Conservation (phyloP, 192 early-diverging fungal genomes). For the Kappamyces sp. region DNA sequence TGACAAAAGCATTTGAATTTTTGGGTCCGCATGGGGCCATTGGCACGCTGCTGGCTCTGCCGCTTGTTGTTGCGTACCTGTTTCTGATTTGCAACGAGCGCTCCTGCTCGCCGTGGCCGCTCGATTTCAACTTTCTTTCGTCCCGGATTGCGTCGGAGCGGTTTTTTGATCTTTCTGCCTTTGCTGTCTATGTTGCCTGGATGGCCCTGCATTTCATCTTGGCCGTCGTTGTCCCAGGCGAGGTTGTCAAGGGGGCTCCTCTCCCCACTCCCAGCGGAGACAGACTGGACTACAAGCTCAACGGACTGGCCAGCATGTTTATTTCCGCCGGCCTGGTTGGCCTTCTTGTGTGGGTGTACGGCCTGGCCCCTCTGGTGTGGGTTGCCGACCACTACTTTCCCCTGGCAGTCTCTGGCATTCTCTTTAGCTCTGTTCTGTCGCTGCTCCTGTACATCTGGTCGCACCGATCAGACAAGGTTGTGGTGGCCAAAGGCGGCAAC, state of each 20-base stretch:
- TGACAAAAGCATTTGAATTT: conserved; percentile 76
- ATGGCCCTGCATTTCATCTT: conserved; percentile 60
- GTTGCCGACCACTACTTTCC: conserved; percentile 73
- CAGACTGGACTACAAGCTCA: conserved; percentile 76
- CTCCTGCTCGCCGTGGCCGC: conserved; percentile 26
- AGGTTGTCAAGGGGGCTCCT: conserved; percentile 51
- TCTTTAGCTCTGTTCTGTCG: conserved; percentile 60
- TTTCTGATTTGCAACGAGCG: conserved; percentile 17
- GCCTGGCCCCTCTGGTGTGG: conserved; percentile 66
- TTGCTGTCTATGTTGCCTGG: conserved; percentile 46
- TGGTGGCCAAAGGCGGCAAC: conserved; percentile 82
- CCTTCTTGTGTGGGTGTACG: conserved; percentile 37
- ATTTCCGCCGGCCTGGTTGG: conserved; percentile 35
- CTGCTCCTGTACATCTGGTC: conserved; percentile 60
- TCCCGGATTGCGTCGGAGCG: neutral
- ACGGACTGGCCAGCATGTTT: conserved; percentile 39
- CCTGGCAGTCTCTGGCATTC: conserved; percentile 60
- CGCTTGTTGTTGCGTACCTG: conserved; percentile 10
- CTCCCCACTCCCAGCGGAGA: conserved; percentile 59
- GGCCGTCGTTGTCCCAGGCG: conserved; percentile 66
- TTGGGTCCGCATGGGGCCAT: conserved; percentile 39
- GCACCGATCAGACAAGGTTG: conserved; percentile 53
- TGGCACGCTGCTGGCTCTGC: conserved; percentile 23
- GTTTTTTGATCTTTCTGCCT: conserved; percentile 6
- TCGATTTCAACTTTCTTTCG: neutral